Evolutionary conservation across 805 yeast genomes (phyloP), one percentile per base, ranked within the genome.

Genomic region (Candida insectorum): DNA sequence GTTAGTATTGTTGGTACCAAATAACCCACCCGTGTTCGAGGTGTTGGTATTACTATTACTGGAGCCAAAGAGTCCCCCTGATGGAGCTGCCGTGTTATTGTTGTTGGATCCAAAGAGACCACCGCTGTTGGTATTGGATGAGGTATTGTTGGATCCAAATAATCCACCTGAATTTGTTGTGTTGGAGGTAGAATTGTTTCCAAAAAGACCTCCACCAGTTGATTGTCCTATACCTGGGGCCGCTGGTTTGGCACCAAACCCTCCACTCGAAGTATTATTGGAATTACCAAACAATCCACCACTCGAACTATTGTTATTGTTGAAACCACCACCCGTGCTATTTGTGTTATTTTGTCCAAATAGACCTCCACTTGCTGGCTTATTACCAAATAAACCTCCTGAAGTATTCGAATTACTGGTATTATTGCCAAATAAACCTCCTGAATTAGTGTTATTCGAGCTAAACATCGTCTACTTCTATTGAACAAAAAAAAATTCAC

Each of bases 31-130:
- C 8, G 30, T 16, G 23, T 16, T 23, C 6, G 16, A 8, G 23
- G 23, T 20, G 11, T 20, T 20, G n/a, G n/a, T n/a, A n/a, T n/a
- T n/a, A n/a, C n/a, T n/a, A n/a, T n/a, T n/a, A n/a, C n/a, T n/a
- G n/a, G n/a, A n/a, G n/a, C 58, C 60, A 47, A 56, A 56, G 21
- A 58, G 37, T 12, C 62, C 58, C 10, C 51, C 53, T 14, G 42
- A 17, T 9, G 43, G 37, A 19, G 43, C 27, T 8, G 39, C 31
- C 10, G 14, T 21, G 18, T 34, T 28, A 5, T 21, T 18, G 15
- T 16, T 23, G n/a, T 23, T 43, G 30, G 25, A 30, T 7, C 58
- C 56, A 43, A 53, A 53, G 6, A 52, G 33, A 4, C 51, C 52
- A 28, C 49, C 47, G 7, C 24, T 36, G 9, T 38, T 31, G 10